These are phyloP conservation scores for Hyaloscypha bicolor DNA, from an alignment of 495 filamentous ascomycete species.

Conservation along the genomic window DNA sequence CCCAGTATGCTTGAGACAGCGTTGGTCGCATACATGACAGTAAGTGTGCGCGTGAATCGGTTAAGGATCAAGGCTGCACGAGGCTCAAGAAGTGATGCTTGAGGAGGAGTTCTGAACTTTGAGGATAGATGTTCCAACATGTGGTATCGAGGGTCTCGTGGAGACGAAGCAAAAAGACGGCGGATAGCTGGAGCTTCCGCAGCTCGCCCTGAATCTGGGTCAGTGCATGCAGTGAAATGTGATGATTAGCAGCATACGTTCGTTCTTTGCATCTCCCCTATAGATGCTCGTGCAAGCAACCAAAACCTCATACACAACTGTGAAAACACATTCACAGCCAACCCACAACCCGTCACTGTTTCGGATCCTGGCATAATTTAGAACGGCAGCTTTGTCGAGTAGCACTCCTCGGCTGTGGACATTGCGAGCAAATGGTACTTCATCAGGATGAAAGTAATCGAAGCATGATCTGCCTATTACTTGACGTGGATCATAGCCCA, in stretches of 20 bases:
- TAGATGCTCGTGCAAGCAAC: slow-evolving; percentile 87
- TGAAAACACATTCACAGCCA: slow-evolving; percentile 88
- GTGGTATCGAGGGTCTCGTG: slow-evolving; percentile 83
- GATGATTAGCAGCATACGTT: slow-evolving; percentile 60
- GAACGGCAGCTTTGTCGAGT: slow-evolving; percentile 82
- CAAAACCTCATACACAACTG: slow-evolving; percentile 83
- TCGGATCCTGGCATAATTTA: slow-evolving; percentile 76
- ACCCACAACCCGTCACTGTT: slow-evolving; percentile 73
- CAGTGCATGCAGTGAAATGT: slow-evolving; percentile 12
- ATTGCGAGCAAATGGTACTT: slow-evolving; percentile 73
- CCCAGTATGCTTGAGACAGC: slow-evolving; percentile 74
- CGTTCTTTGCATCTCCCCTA: slow-evolving; percentile 64
- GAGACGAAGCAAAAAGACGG: slow-evolving; percentile 77
- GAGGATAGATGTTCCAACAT: slow-evolving; percentile 85
- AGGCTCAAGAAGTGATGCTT: slow-evolving; percentile 67
- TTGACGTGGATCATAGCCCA: slow-evolving; percentile 78
- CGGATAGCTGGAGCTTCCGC: slow-evolving; percentile 79
- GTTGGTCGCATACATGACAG: slow-evolving; percentile 85
- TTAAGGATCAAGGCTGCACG: slow-evolving; percentile 86
- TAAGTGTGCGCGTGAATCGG: slow-evolving; percentile 79
- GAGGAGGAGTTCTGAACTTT: slow-evolving; percentile 72
- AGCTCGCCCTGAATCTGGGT: slow-evolving; percentile 62
- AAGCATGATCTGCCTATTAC: slow-evolving; percentile 78
- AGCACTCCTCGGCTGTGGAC: slow-evolving; percentile 73
- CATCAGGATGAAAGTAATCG: slow-evolving; percentile 84